phyloP scores from a whole-genome alignment of 2,329 filamentous ascomycete species.

The Scytalidium sp. region DNA sequence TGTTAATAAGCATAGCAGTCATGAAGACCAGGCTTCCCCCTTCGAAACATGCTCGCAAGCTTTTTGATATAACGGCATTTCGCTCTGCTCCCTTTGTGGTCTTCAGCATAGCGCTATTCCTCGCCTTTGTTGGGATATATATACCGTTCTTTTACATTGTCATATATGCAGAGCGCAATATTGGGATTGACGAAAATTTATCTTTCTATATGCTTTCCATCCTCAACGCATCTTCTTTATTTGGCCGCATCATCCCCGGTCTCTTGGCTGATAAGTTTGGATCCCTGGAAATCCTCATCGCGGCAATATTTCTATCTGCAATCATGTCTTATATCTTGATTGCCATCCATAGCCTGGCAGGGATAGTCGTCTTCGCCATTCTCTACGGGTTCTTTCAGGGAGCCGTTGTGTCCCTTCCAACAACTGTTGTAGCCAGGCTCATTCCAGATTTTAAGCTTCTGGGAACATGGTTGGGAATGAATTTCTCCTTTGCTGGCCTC shows the following conservation, averaged over 20 bases:
- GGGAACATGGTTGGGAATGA: conserved; percentile 1
- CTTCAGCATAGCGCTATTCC: conserved; percentile 38
- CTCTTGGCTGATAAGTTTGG: conserved; percentile 6
- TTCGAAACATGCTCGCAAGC: conserved; percentile 37
- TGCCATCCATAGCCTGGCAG: conserved; percentile 3
- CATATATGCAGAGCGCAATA: conserved; percentile 7
- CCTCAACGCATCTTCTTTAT: conserved; percentile 7
- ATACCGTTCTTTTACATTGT: conserved; percentile 48
- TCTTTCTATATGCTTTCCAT: conserved; percentile 10
- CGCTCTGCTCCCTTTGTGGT: conserved; percentile 44
- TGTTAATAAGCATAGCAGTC: conserved; percentile 37
- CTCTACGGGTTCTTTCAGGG: conserved; percentile 6
- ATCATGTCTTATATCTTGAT: conserved; percentile 12
- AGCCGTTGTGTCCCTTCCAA: conserved; percentile 27
- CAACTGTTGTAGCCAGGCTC: conserved; percentile 3
- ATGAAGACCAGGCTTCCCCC: conserved; percentile 41
- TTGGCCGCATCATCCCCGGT: conserved; percentile 7
- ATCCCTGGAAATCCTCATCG: conserved; percentile 29
- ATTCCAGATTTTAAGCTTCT: background rate
- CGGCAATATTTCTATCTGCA: background rate
- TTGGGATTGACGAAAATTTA: conserved; percentile 1
- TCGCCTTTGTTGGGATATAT: conserved; percentile 50
- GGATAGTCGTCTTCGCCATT: conserved; percentile 27
- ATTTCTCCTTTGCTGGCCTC: background rate
- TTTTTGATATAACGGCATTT: conserved; percentile 50